phyloP scores from a whole-genome alignment of 2,329 filamentous ascomycete species.

The Fusarium sp. region DNA sequence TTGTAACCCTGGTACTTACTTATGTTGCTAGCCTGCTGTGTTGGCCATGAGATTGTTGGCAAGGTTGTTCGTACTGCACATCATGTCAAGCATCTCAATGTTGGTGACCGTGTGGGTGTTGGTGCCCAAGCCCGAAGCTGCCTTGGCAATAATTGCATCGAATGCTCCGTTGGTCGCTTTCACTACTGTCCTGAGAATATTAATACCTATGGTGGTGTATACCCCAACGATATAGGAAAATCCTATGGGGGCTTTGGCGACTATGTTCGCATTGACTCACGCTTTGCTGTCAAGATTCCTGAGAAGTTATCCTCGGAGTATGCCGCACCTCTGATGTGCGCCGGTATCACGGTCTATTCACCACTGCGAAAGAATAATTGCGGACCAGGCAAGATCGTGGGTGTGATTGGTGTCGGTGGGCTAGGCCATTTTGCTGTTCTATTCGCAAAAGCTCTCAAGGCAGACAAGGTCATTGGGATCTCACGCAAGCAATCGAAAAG shows the following conservation, averaged over 20 bases:
- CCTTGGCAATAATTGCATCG: constrained; percentile 12
- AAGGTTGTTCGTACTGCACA: constrained; percentile 64
- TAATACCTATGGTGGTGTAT: background rate
- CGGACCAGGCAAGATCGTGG: constrained; percentile 70
- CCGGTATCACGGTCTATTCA: background rate
- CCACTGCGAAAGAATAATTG: constrained; percentile 9
- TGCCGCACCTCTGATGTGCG: background rate
- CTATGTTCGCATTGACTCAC: background rate
- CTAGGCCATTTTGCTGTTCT: constrained; percentile 75
- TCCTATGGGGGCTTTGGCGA: background rate
- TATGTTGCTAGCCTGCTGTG: constrained; percentile 57
- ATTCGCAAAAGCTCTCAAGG: constrained; percentile 74
- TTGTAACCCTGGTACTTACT: constrained; percentile 20
- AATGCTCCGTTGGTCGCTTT: background rate
- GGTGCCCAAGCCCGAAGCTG: constrained; percentile 27
- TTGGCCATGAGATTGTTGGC: constrained; percentile 75
- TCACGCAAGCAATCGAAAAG: background rate
- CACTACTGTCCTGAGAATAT: background rate
- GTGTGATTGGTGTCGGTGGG: constrained; percentile 75
- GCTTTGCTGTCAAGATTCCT: background rate
- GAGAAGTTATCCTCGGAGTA: background rate
- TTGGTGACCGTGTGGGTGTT: constrained; percentile 68
- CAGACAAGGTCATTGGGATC: constrained; percentile 51
- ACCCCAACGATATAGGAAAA: background rate
- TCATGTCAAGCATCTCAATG: constrained; percentile 60